Evolutionary conservation across 108 stramenopile species (phyloP).

Genomic region (Parietichytrium sp.): DNA sequence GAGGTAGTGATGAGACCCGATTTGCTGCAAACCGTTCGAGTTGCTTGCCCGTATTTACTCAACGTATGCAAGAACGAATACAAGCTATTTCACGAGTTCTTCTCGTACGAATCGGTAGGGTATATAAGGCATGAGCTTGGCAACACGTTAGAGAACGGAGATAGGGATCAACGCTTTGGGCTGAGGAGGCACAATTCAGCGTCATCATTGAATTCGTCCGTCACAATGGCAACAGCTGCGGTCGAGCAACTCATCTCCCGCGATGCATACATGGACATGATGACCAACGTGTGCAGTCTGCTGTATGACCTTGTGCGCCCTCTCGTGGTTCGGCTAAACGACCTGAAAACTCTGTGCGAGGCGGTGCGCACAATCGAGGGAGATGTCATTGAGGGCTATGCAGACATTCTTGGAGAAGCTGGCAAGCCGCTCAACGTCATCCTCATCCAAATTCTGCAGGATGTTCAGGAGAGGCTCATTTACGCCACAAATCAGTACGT

Average conservation of each 20-base stretch:
- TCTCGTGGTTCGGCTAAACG: background rate
- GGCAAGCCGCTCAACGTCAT: background rate
- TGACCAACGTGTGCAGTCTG: slow-evolving; percentile 2
- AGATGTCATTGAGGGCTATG: slow-evolving; percentile 23
- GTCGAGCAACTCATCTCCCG: background rate
- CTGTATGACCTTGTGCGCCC: slow-evolving; percentile 27
- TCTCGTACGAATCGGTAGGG: background rate
- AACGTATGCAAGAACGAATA: slow-evolving; percentile 8
- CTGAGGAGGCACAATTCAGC: background rate
- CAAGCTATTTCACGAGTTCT: slow-evolving; percentile 27
- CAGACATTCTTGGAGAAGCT: slow-evolving; percentile 14
- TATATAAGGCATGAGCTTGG: background rate
- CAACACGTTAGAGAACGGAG: background rate
- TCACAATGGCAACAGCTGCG: background rate
- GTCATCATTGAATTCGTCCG: background rate
- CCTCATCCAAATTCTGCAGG: slow-evolving; percentile 27
- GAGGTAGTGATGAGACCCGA: slow-evolving; percentile 14
- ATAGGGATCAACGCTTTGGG: background rate
- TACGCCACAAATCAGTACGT: slow-evolving; percentile 19
- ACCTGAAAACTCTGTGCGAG: slow-evolving; percentile 3
- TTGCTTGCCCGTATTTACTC: slow-evolving; percentile 10
- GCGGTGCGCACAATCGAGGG: slow-evolving; percentile 28
- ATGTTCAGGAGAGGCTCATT: slow-evolving; percentile 24
- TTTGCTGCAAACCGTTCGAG: slow-evolving; percentile 5
- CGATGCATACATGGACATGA: slow-evolving; percentile 23